Evolutionary conservation across 148 eudicot genomes (phyloP).

Genomic region (Camellia japonica): DNA sequence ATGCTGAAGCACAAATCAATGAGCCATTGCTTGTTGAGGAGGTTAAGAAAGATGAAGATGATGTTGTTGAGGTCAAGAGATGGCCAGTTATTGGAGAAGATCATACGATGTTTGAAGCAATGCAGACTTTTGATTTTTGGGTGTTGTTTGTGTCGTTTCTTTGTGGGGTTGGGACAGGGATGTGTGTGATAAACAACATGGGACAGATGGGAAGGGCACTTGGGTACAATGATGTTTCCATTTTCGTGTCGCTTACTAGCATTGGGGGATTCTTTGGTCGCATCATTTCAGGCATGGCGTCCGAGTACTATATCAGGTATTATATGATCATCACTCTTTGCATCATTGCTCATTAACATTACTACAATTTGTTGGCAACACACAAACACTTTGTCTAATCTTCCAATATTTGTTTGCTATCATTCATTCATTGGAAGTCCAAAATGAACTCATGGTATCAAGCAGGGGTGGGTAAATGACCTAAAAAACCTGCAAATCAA

Average conservation of each 20-base stretch:
- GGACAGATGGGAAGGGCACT: slow-evolving; percentile 23
- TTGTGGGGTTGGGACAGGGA: slow-evolving; percentile 17
- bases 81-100: slow-evolving; percentile 25
- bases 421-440: too few species aligned
- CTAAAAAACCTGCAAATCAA: too few species aligned
- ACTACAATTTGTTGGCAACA: too few species aligned
- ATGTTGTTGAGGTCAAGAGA: neutral
- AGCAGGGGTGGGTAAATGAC: too few species aligned
- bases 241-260: slow-evolving; percentile 20
- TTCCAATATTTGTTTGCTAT: too few species aligned
- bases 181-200: slow-evolving; percentile 23
- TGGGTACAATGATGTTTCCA: slow-evolving; percentile 17
- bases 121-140: slow-evolving; percentile 16
- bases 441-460: too few species aligned
- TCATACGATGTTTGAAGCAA: slow-evolving; percentile 13
- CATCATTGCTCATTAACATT: too few species aligned
- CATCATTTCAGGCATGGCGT: slow-evolving; percentile 15
- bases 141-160: slow-evolving; percentile 14
- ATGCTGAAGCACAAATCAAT: slow-evolving; percentile 25
- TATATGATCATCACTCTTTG: neutral
- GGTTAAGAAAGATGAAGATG: neutral
- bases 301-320: slow-evolving; percentile 22
- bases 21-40: slow-evolving; percentile 32
- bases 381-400: too few species aligned
- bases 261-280: slow-evolving; percentile 23